These are phyloP conservation scores for Aspergillus sp. DNA, from an alignment of 2,329 filamentous ascomycete genomes.

Conservation along the genomic window DNA sequence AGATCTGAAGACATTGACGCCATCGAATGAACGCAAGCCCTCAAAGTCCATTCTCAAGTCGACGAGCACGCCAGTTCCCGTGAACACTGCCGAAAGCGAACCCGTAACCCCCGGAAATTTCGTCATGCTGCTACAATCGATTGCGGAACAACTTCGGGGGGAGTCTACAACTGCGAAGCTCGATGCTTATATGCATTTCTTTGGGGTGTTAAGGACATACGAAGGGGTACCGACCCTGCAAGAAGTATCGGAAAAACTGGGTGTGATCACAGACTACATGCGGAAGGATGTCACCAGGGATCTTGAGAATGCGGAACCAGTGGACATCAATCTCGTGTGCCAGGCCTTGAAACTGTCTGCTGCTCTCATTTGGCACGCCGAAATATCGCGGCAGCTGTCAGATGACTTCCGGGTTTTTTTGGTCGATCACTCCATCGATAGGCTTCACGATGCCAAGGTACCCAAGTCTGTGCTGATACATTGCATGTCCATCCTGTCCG, in stretches of 20 bases:
- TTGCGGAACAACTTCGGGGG: slow-evolving; percentile 71
- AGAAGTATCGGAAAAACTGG: slow-evolving; percentile 68
- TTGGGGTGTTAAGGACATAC: slow-evolving; percentile 69
- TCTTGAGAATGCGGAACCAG: slow-evolving; percentile 45
- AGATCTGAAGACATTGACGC: slow-evolving; percentile 42
- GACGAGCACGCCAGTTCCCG: slow-evolving; percentile 34
- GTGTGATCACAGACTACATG: slow-evolving; percentile 71
- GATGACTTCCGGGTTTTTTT: slow-evolving; percentile 75
- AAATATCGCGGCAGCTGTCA: slow-evolving; percentile 63
- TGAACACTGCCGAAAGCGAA: slow-evolving; percentile 39
- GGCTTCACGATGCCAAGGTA: slow-evolving; percentile 59
- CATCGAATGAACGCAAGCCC: slow-evolving; percentile 47
- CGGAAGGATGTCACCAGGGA: slow-evolving; percentile 68
- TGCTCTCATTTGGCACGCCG: slow-evolving; percentile 67
- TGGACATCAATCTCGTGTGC: slow-evolving; percentile 64
- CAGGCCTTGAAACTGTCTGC: slow-evolving; percentile 72
- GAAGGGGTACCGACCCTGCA: slow-evolving; percentile 72
- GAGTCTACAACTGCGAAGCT: slow-evolving; percentile 64
- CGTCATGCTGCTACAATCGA: slow-evolving; percentile 75
- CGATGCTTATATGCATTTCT: slow-evolving; percentile 80
- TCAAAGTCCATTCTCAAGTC: slow-evolving; percentile 79
- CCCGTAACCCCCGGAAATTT: slow-evolving; percentile 54
- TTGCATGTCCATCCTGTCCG: slow-evolving; percentile 71
- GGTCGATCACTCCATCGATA: slow-evolving; percentile 70
- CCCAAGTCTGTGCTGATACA: slow-evolving; percentile 74